Conservation (phyloP, 2,329 filamentous ascomycete species). For the Aspergillus costaricaensis region DNA sequence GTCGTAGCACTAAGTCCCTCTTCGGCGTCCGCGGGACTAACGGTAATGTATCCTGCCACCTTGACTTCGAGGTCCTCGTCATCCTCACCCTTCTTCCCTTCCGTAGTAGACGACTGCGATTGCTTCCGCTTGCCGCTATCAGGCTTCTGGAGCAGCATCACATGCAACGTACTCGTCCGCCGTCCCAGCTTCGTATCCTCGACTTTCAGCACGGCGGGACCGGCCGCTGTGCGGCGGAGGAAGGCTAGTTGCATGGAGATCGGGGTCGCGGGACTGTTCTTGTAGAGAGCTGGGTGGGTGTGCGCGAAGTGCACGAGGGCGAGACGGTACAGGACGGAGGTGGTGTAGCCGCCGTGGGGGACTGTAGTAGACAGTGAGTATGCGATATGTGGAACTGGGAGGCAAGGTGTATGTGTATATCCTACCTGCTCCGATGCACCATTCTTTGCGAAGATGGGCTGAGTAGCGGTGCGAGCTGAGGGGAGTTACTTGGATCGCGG, state of each 20-base stretch:
- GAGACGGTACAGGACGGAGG: conserved; percentile 62
- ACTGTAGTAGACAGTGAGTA: conserved; percentile 48
- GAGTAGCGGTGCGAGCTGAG: conserved; percentile 59
- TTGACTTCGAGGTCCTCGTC: conserved; percentile 54
- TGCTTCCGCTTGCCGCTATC: conserved; percentile 11
- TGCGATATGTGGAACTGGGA: no score
- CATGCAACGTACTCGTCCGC: conserved; percentile 64
- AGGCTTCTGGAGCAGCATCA: conserved; percentile 53
- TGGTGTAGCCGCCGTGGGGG: conserved; percentile 71
- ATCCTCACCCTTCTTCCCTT: conserved; percentile 28
- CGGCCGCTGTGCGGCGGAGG: conserved; percentile 62
- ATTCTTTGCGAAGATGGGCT: conserved; percentile 58
- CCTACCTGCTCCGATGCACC: conserved; percentile 66
- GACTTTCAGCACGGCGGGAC: conserved; percentile 59
- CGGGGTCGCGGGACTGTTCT: conserved; percentile 53
- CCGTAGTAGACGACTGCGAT: no score
- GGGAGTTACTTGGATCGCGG: conserved; percentile 41
- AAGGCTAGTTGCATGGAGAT: conserved; percentile 67
- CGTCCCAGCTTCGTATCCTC: conserved; percentile 66
- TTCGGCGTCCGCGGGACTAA: conserved; percentile 63
- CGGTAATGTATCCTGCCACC: conserved; percentile 65
- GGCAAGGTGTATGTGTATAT: neutral
- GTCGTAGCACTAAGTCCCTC: conserved; percentile 59
- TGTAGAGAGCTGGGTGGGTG: conserved; percentile 55
- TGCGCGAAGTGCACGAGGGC: conserved; percentile 62